phyloP scores from a whole-genome alignment of 2,329 filamentous ascomycete genomes.

The Phyllosticta ampelicida region DNA sequence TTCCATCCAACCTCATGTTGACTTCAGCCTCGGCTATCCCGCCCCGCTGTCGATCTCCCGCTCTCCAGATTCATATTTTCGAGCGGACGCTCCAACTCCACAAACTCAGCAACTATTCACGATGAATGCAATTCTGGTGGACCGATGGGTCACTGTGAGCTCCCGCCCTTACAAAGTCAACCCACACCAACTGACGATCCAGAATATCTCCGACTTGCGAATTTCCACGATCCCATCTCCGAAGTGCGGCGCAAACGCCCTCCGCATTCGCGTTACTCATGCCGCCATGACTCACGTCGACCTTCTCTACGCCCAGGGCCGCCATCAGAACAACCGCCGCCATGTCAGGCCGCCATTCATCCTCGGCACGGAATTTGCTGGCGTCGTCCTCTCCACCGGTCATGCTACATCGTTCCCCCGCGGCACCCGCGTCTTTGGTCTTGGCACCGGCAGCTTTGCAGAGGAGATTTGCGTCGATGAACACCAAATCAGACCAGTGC shows the following conservation, averaged over 20 bases:
- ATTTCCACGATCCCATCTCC: slow-evolving; percentile 16
- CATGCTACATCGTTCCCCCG: slow-evolving; percentile 26
- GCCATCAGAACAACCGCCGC: slow-evolving; percentile 50
- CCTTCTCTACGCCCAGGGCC: slow-evolving; percentile 47
- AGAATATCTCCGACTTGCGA: neutral
- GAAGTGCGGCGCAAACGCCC: slow-evolving; percentile 26
- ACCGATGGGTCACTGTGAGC: neutral
- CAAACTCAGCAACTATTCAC: neutral
- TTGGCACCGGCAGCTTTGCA: slow-evolving; percentile 41
- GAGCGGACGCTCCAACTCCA: neutral
- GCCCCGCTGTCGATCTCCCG: slow-evolving; percentile 12
- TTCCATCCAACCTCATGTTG: too few relatives aligned
- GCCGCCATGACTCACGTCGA: slow-evolving; percentile 51
- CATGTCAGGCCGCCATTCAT: slow-evolving; percentile 47
- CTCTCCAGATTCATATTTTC: neutral
- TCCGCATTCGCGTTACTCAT: slow-evolving; percentile 41
- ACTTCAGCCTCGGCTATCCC: slow-evolving; percentile 7
- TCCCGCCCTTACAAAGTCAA: neutral
- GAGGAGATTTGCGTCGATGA: slow-evolving; percentile 38
- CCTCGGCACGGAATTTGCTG: slow-evolving; percentile 51
- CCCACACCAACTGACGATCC: too few relatives aligned
- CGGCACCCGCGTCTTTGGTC: slow-evolving; percentile 47
- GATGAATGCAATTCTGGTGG: neutral
- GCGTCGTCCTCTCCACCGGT: slow-evolving; percentile 37
- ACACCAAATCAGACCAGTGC: slow-evolving; percentile 34